Percentiles rank a stretch among this genome's conserved stretches.
Conservation (phyloP, 768 basidiomycete species). For the Paxillus involutus region DNA sequence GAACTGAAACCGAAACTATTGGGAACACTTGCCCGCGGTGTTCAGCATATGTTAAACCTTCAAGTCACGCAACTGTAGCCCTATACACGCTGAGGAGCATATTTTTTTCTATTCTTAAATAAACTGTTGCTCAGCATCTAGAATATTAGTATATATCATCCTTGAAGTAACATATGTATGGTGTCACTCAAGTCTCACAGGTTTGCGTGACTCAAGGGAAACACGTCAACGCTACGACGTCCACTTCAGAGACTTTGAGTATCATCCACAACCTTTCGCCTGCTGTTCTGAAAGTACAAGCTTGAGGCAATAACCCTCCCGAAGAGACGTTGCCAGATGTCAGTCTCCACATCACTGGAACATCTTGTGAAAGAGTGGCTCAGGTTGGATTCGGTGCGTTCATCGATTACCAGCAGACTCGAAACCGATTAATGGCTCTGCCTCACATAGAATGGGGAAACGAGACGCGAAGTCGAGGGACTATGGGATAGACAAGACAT, state of each 20-base stretch:
- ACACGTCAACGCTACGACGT: no score
- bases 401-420: background rate
- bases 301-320: background rate
- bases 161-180: no score
- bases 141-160: no score
- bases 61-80: background rate
- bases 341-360: slow-evolving; percentile 28
- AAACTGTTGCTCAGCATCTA: background rate
- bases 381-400: slow-evolving; percentile 43
- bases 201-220: no score
- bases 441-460: slow-evolving; percentile 36
- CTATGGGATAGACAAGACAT: slow-evolving; percentile 31
- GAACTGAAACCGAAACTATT: slow-evolving; percentile 18
- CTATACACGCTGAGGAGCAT: background rate
- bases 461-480: slow-evolving; percentile 34
- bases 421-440: background rate
- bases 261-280: background rate
- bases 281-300: background rate
- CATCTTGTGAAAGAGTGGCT: slow-evolving; percentile 53
- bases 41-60: slow-evolving; percentile 5
- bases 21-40: slow-evolving; percentile 11
- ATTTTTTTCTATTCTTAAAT: background rate
- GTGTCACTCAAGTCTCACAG: no score
- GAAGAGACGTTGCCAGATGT: background rate
- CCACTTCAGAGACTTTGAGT: background rate